Percentiles rank a stretch among this genome's conserved stretches.
Evolutionary conservation across 352 stramenopile species (phyloP).

Genomic region (Poterioochromonas sp.): DNA sequence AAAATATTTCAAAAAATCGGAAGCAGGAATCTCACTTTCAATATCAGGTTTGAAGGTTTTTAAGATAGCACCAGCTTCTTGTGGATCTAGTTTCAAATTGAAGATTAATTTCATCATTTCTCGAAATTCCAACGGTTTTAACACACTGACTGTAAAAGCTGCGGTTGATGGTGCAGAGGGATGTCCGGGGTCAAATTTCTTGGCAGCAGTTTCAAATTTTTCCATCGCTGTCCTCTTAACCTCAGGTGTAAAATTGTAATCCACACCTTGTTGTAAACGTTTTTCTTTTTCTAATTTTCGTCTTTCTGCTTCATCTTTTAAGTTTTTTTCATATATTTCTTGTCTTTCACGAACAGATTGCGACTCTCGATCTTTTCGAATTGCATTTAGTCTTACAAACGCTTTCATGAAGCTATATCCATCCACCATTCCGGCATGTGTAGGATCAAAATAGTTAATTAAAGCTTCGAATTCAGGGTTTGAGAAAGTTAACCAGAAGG

Average conservation of each 20-base stretch:
- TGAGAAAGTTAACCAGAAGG: constrained; percentile 25
- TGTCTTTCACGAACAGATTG: constrained; percentile 24
- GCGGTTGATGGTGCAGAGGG: not conserved
- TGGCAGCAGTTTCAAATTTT: constrained; percentile 16
- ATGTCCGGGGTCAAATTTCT: constrained; percentile 24
- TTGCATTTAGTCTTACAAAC: constrained; percentile 1
- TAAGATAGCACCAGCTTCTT: constrained; percentile 24
- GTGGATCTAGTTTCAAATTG: constrained; percentile 22
- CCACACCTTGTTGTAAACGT: not conserved
- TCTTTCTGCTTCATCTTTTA: constrained; percentile 24
- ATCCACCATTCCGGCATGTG: not conserved
- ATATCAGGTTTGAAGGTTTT: constrained; percentile 6
- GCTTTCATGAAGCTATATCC: constrained; percentile 20
- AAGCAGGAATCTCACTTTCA: not conserved
- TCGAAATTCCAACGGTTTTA: constrained; percentile 20
- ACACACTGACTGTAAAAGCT: not conserved
- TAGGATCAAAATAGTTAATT: constrained; percentile 6
- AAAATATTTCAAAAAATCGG: constrained; percentile 22
- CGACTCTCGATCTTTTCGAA: constrained; percentile 4
- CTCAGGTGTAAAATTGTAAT: constrained; percentile 12
- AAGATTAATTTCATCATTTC: constrained; percentile 34
- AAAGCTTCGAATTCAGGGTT: constrained; percentile 19
- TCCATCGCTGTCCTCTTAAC: not conserved
- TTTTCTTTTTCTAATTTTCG: not conserved
- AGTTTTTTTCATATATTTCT: not conserved